Evolutionary conservation across 1,284 basidiomycete species (phyloP).

Genomic region (Trichosporon coremiiforme): DNA sequence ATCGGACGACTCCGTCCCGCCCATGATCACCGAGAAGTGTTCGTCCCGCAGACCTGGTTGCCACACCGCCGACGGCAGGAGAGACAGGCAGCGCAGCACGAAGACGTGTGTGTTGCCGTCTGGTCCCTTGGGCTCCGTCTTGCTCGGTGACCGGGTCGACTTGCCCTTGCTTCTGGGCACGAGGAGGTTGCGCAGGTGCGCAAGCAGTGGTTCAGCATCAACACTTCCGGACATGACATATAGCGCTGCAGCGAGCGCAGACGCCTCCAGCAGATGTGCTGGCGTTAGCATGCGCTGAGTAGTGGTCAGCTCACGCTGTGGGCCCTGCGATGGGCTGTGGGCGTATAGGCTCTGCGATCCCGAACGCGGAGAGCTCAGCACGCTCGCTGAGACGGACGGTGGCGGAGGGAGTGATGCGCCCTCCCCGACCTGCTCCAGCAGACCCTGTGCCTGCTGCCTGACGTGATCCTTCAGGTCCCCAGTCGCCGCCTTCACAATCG

Average conservation of each 20-base stretch:
- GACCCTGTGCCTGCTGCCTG: not conserved
- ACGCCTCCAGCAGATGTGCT: conserved; percentile 28
- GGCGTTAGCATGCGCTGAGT: not conserved
- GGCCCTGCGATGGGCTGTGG: conserved; percentile 15
- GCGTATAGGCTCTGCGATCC: not conserved
- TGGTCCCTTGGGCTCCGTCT: not conserved
- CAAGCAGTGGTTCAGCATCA: conserved; percentile 19
- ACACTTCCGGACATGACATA: conserved; percentile 18
- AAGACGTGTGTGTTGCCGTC: conserved; percentile 44
- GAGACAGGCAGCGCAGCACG: conserved; percentile 42
- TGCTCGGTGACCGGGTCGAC: conserved; percentile 20
- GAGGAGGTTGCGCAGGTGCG: conserved; percentile 26
- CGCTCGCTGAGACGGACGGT: not conserved
- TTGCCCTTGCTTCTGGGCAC: conserved; percentile 24
- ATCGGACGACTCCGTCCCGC: conserved; percentile 47
- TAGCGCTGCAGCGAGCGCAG: conserved; percentile 16
- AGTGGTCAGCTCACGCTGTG: conserved; percentile 13
- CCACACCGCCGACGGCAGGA: conserved; percentile 38
- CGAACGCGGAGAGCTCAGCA: conserved; percentile 8
- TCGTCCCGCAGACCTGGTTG: conserved; percentile 40
- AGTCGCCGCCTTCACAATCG: not conserved
- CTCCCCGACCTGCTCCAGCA: conserved; percentile 23
- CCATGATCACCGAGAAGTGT: conserved; percentile 49
- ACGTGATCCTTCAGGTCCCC: conserved; percentile 11
- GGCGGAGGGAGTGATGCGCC: not conserved